Conservation (phyloP, 768 basidiomycete species). For the Strobilomyces confusus region DNA sequence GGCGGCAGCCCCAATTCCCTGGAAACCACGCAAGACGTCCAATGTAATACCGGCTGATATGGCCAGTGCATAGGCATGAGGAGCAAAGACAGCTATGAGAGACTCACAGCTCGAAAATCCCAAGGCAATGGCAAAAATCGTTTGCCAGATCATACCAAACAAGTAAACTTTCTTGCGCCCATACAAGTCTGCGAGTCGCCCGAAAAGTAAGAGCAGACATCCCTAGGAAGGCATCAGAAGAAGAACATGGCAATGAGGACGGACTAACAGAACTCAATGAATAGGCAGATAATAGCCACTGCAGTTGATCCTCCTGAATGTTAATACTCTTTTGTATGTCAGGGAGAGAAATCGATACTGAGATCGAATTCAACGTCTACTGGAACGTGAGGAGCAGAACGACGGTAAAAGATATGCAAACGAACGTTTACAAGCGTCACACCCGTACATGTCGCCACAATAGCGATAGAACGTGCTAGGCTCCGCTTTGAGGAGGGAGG, state of each 20-base stretch:
- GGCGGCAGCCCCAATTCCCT: conserved; percentile 77
- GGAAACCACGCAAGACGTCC: conserved; percentile 68
- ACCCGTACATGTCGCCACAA: conserved; percentile 33
- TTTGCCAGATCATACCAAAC: conserved; percentile 50
- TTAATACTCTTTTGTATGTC: conserved; percentile 46
- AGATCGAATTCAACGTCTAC: conserved; percentile 35
- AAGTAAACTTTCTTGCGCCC: conserved; percentile 71
- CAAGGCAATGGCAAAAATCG: conserved; percentile 58
- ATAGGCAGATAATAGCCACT: conserved; percentile 69
- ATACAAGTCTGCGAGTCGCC: conserved; percentile 75
- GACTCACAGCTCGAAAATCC: conserved; percentile 55
- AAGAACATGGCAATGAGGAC: background rate
- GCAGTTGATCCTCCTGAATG: conserved; percentile 48
- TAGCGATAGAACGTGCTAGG: background rate
- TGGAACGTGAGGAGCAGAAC: background rate
- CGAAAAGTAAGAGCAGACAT: conserved; percentile 72
- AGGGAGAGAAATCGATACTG: conserved; percentile 50
- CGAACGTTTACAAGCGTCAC: conserved; percentile 37
- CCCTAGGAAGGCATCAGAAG: conserved; percentile 45
- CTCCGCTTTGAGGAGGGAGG: background rate
- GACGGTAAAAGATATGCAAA: background rate
- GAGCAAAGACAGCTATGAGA: background rate
- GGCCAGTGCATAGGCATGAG: background rate
- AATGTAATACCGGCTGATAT: conserved; percentile 52
- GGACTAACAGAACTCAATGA: conserved; percentile 55